phyloP scores from a whole-genome alignment of 345 rosid genomes.

The Populus simonii region DNA sequence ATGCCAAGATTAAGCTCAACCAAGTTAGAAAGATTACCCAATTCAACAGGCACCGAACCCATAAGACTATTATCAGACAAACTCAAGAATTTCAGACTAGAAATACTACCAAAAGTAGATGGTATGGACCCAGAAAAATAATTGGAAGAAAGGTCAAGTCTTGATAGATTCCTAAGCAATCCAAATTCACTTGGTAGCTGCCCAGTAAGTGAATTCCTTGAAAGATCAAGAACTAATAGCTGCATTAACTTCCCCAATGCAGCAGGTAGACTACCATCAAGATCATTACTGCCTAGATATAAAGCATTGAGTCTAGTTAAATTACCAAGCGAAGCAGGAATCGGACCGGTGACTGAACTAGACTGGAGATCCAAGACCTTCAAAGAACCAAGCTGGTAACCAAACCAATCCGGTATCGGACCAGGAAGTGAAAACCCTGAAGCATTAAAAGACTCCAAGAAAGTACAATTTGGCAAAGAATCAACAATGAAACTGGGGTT shows the following conservation, averaged over 20 bases:
- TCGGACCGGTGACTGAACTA: slow-evolving; percentile 19
- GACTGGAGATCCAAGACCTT: slow-evolving; percentile 29
- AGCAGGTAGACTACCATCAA: slow-evolving; percentile 20
- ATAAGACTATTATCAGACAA: slow-evolving; percentile 24
- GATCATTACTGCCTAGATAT: slow-evolving; percentile 18
- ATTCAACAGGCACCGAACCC: slow-evolving; percentile 17
- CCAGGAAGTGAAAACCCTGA: slow-evolving; percentile 29
- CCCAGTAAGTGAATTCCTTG: slow-evolving; percentile 26
- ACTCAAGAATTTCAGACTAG: slow-evolving; percentile 12
- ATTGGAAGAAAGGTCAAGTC: slow-evolving; percentile 28
- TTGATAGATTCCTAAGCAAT: slow-evolving; percentile 18
- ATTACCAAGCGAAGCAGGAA: slow-evolving; percentile 26
- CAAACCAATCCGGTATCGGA: slow-evolving; percentile 27
- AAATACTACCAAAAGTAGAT: slow-evolving; percentile 8
- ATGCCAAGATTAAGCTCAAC: slow-evolving; percentile 22
- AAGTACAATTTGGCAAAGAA: slow-evolving; percentile 20
- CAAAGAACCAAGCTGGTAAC: slow-evolving; percentile 13
- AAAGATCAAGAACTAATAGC: slow-evolving; percentile 22
- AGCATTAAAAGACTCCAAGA: slow-evolving; percentile 27
- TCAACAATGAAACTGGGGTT: slow-evolving; percentile 24
- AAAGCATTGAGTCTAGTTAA: slow-evolving; percentile 17
- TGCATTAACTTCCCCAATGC: slow-evolving; percentile 12
- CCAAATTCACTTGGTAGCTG: slow-evolving; percentile 13
- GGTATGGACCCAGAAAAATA: slow-evolving; percentile 27
- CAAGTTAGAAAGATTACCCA: slow-evolving; percentile 24